Conservation (phyloP, 202 grass and related monocot genomes). For the Thinopyrum obtusiflorum region DNA sequence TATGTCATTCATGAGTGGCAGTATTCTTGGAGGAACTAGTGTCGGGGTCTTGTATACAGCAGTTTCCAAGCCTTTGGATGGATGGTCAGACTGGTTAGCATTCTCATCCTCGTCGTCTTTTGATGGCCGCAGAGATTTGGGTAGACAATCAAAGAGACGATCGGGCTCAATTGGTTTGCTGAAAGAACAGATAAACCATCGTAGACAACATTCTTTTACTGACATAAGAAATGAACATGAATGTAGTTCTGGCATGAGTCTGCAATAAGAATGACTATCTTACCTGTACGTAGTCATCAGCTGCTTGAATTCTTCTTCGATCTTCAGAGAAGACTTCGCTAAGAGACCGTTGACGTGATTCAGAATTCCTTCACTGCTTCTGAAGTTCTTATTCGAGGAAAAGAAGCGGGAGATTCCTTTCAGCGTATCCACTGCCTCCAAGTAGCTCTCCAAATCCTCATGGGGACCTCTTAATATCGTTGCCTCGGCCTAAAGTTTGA, state of each 20-base stretch:
- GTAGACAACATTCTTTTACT: conserved; percentile 13
- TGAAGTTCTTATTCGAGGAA: conserved; percentile 73
- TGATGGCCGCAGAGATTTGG: conserved; percentile 64
- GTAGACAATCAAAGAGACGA: conserved; percentile 66
- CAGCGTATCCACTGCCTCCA: conserved; percentile 64
- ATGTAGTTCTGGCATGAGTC: neutral
- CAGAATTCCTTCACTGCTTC: conserved; percentile 57
- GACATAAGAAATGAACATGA: neutral
- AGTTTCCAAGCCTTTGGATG: conserved; percentile 67
- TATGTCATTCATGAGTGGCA: conserved; percentile 78
- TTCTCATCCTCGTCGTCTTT: conserved; percentile 33
- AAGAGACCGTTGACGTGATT: conserved; percentile 64
- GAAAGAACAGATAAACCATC: conserved; percentile 28
- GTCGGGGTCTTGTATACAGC: conserved; percentile 62
- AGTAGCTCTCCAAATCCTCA: conserved; percentile 83
- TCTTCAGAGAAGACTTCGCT: conserved; percentile 59
- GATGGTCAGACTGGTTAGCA: conserved; percentile 38
- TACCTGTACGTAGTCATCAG: conserved; percentile 70
- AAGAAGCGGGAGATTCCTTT: conserved; percentile 68
- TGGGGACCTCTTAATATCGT: conserved; percentile 70
- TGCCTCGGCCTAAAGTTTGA: conserved; percentile 64
- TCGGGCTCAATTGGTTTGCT: conserved; percentile 87
- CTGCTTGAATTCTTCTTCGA: conserved; percentile 74
- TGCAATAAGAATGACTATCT: neutral
- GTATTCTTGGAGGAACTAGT: conserved; percentile 68